These are phyloP conservation scores for Exophiala aquamarina DNA, from an alignment of 2,329 filamentous ascomycete genomes.

Conservation along the genomic window DNA sequence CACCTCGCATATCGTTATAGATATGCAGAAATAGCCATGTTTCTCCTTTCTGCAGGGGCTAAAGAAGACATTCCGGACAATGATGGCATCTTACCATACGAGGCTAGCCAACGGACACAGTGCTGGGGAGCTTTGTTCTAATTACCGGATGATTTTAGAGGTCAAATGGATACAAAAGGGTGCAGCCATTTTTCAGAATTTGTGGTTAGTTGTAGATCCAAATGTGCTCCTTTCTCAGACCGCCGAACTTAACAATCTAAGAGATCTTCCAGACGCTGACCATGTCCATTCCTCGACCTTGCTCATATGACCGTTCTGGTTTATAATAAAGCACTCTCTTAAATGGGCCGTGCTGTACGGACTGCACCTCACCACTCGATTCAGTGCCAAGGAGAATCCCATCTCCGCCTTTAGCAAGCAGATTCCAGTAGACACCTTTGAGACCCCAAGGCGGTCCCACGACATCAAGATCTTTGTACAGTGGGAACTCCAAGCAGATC, in stretches of 20 bases:
- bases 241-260: neutral
- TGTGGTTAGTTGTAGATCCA: neutral
- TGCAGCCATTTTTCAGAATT: conserved; percentile 1
- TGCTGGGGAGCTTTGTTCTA: conserved; percentile 2
- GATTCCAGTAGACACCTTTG: conserved; percentile 37
- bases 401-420: conserved; percentile 32
- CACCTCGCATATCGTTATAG: conserved; percentile 3
- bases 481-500: conserved; percentile 51
- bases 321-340: conserved; percentile 33
- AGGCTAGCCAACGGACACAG: conserved; percentile 1
- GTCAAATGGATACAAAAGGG: neutral
- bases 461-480: conserved; percentile 37
- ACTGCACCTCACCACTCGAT: conserved; percentile 2
- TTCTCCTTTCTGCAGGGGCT: conserved; percentile 2
- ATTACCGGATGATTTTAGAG: conserved; percentile 1
- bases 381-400: conserved; percentile 24
- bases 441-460: conserved; percentile 43
- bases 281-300: conserved; percentile 37
- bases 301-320: conserved; percentile 35
- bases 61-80: conserved; percentile 2
- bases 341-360: conserved; percentile 23
- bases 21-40: neutral
- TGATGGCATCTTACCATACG: conserved; percentile 1
- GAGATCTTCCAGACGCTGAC: conserved; percentile 32
- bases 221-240: neutral